These are phyloP conservation scores for Bauhinia variegata DNA, from an alignment of 306 rosid species.

Conservation along the genomic window DNA sequence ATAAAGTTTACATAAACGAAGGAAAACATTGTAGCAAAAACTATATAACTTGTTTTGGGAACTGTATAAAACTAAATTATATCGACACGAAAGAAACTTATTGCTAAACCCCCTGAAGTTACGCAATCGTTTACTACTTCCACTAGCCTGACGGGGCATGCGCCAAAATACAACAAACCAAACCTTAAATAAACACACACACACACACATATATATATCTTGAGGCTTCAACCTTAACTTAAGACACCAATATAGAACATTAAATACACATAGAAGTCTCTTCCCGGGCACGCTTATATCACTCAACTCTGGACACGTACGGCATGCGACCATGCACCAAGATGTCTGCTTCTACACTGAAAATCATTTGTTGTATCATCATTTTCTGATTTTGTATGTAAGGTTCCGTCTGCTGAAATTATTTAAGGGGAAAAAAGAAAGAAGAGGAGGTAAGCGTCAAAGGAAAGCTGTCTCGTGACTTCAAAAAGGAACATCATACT, in stretches of 20 bases:
- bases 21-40: no score
- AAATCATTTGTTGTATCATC: constrained; percentile 24
- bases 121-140: no score
- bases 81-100: no score
- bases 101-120: no score
- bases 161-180: no score
- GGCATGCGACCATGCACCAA: constrained; percentile 37
- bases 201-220: neutral
- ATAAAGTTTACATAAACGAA: no score
- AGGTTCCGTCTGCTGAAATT: constrained; percentile 46
- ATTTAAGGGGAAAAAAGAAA: constrained; percentile 7
- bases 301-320: constrained; percentile 29
- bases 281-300: constrained; percentile 33
- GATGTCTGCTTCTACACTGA: constrained; percentile 33
- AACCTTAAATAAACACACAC: no score
- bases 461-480: constrained; percentile 1
- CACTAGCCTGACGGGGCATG: no score
- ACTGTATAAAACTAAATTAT: no score
- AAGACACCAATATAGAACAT: no score
- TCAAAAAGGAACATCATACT: neutral
- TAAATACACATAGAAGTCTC: constrained; percentile 37
- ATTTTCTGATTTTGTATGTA: constrained; percentile 11
- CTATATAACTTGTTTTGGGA: no score
- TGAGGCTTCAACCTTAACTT: constrained; percentile 38
- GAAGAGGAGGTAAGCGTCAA: constrained; percentile 16